Evolutionary conservation across 768 basidiomycete genomes (phyloP).

Genomic region (Mycena rosella): DNA sequence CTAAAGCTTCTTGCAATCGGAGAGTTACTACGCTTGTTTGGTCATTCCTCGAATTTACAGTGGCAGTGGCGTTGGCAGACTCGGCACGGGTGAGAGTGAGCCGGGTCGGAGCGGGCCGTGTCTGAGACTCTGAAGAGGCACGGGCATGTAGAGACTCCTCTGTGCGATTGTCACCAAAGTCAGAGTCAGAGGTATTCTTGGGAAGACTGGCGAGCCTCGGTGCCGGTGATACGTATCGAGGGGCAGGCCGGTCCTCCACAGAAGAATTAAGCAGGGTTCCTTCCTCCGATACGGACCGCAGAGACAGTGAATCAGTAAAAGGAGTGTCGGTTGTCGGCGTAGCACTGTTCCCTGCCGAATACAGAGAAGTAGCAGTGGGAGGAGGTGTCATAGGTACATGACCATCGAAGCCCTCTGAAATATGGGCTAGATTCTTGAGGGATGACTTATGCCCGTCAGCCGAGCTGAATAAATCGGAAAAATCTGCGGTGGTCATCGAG

Average conservation of each 20-base stretch:
- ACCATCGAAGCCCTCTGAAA: conserved; percentile 49
- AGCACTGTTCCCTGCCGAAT: conserved; percentile 35
- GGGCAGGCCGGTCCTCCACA: background rate
- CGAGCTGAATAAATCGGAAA: conserved; percentile 77
- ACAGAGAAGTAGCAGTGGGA: conserved; percentile 47
- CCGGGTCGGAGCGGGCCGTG: conserved; percentile 36
- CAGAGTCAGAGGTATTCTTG: conserved; percentile 16
- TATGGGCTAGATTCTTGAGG: conserved; percentile 60
- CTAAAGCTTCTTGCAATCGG: conserved; percentile 72
- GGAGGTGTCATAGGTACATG: conserved; percentile 49
- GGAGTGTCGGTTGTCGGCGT: conserved; percentile 46
- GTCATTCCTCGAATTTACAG: conserved; percentile 44
- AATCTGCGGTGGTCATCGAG: conserved; percentile 86
- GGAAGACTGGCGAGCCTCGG: conserved; percentile 33
- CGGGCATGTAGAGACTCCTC: conserved; percentile 28
- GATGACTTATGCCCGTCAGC: conserved; percentile 63
- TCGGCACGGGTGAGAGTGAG: conserved; percentile 63
- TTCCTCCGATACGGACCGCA: conserved; percentile 30
- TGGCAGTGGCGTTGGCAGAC: conserved; percentile 39
- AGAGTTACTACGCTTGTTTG: conserved; percentile 59
- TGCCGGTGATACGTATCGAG: conserved; percentile 33
- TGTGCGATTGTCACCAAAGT: background rate
- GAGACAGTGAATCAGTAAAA: conserved; percentile 33
- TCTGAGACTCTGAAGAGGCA: conserved; percentile 50
- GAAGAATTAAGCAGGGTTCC: conserved; percentile 9